Conservation (phyloP, 768 basidiomycete genomes). For the Mycena vulgaris region DNA sequence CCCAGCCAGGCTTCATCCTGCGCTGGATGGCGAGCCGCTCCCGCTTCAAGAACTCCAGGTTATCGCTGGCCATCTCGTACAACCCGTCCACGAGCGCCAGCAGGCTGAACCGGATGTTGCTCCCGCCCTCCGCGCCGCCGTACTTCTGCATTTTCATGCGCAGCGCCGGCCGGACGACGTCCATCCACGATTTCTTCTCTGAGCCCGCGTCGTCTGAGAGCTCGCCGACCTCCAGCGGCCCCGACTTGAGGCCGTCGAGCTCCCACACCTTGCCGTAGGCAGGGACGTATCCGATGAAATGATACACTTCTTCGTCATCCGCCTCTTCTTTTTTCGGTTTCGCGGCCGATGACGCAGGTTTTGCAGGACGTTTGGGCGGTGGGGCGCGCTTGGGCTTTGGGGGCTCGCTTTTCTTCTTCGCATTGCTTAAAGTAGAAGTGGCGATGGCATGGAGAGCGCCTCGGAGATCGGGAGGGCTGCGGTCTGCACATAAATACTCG, state of each 20-base stretch:
- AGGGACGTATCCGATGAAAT: constrained; percentile 78
- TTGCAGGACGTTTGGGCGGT: constrained; percentile 53
- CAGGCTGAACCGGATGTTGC: constrained; percentile 72
- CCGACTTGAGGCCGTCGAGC: constrained; percentile 74
- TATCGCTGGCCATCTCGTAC: constrained; percentile 65
- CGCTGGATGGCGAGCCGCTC: constrained; percentile 64
- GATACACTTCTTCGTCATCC: constrained; percentile 65
- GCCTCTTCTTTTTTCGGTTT: constrained; percentile 43
- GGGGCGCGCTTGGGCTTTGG: constrained; percentile 54
- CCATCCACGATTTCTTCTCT: constrained; percentile 64
- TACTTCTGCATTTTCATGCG: constrained; percentile 74
- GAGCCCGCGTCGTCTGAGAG: constrained; percentile 44
- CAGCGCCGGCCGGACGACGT: constrained; percentile 72
- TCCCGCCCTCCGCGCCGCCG: constrained; percentile 60
- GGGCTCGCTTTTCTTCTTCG: constrained; percentile 51
- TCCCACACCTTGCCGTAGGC: constrained; percentile 79
- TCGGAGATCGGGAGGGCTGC: constrained; percentile 71
- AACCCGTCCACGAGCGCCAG: constrained; percentile 72
- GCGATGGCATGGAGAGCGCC: constrained; percentile 65
- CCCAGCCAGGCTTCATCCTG: constrained; percentile 56
- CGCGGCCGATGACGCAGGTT: constrained; percentile 25
- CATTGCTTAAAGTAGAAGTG: constrained; percentile 59
- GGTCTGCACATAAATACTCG: constrained; percentile 20
- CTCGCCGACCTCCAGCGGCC: constrained; percentile 76
- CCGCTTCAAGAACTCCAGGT: constrained; percentile 66